Base-by-base conservation (phyloP, 2,329 filamentous ascomycete species). In the Bipolaris gigantea region DNA sequence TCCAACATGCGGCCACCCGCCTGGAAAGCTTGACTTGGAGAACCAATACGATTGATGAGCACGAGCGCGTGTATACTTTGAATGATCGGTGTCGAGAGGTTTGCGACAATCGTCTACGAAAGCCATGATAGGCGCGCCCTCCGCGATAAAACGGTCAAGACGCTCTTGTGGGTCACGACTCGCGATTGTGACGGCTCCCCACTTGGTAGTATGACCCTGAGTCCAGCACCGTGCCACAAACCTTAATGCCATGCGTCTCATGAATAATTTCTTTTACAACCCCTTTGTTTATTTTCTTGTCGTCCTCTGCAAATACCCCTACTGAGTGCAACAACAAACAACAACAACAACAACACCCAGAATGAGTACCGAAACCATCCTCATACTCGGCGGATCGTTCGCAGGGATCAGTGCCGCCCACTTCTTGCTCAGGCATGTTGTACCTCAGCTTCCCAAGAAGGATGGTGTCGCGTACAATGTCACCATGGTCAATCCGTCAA, bases 401-500 rank as follows among this genome's bases (percentile, higher is more conserved):
- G 73, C 70, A 32, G 73, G 72, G 41, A 60, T 75, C 53, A 59
- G 64, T 53, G 65, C 71, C 16, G 70, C 73, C 11, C 74, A 76
- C 53, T 74, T 70, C 49, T 64, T 67, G 11, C 60, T 76, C 25
- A 70, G 67, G 46, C 69, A 75, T 56, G 61, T 66, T 4, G 52
- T 76, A 23, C 73, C 75, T 5, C 52, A 66, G 23, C 64, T 76
- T 15, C 65, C 66, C 0, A 71, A 71, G 60, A 69, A 73, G 40
- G 62, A 73, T 19, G 61, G 66, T 43, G 61, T 58, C 19, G 74
- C 75, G 10, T 81, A 83, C 67, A 82, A 81, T 56, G 72, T 87
- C 34, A 79, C 79, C 19, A 71, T 87, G 11, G 76, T 87, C 60
- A 80, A 83, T 48, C 81, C 83, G 1, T 80, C 79, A 7, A 77